phyloP scores from a whole-genome alignment of 768 basidiomycete genomes.

The Suillus hirtellus region DNA sequence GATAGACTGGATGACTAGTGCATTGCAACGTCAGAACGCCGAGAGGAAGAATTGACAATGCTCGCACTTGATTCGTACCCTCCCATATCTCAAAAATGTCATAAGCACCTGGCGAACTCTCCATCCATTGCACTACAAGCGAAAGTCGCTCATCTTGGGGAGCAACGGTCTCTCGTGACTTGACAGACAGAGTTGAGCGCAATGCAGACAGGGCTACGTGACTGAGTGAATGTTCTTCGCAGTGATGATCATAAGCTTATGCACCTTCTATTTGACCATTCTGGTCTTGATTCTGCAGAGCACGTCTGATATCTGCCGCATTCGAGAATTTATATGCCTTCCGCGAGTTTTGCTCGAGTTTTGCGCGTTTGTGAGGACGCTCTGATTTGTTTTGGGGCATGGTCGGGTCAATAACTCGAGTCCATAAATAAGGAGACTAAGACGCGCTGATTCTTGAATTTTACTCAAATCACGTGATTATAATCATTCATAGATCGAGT shows the following conservation, averaged over 20 bases:
- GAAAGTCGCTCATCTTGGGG: slow-evolving; percentile 61
- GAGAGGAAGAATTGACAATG: not conserved
- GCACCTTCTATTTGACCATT: slow-evolving; percentile 27
- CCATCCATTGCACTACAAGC: slow-evolving; percentile 65
- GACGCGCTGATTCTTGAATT: not conserved
- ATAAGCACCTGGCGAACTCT: slow-evolving; percentile 50
- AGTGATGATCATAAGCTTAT: not conserved
- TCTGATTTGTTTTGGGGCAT: slow-evolving; percentile 20
- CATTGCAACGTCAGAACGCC: not conserved
- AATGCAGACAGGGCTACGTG: slow-evolving; percentile 48
- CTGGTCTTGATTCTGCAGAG: slow-evolving; percentile 19
- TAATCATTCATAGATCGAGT: not conserved
- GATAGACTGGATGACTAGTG: slow-evolving; percentile 44
- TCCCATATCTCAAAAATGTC: slow-evolving; percentile 71
- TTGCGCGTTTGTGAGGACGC: slow-evolving; percentile 27
- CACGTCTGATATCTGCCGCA: slow-evolving; percentile 25
- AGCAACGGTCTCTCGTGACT: slow-evolving; percentile 48
- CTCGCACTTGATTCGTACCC: slow-evolving; percentile 47
- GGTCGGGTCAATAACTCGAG: not conserved
- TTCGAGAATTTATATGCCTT: slow-evolving; percentile 20
- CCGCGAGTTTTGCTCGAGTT: slow-evolving; percentile 14
- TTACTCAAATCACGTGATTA: slow-evolving; percentile 2
- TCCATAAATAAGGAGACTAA: not conserved
- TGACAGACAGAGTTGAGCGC: slow-evolving; percentile 62
- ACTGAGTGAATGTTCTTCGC: not conserved